Conservation (phyloP, 805 yeast species). For the Vanderwaltozyma polyspora region DNA sequence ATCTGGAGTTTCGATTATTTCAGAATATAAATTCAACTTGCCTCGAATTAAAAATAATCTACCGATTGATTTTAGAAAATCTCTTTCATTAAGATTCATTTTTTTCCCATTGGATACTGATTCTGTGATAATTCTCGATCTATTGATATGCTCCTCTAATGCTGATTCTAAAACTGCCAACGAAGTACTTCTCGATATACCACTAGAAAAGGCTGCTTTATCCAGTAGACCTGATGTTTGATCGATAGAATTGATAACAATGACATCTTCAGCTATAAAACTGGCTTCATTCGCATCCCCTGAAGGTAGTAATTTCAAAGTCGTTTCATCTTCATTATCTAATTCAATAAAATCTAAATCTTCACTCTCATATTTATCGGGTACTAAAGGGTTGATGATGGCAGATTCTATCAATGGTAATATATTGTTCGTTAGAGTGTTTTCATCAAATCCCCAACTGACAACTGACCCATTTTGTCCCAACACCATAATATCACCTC, state of each 20-base stretch:
- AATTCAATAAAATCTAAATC: conserved; percentile 71
- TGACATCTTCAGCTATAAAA: conserved; percentile 55
- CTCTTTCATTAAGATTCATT: conserved; percentile 43
- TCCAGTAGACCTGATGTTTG: conserved; percentile 46
- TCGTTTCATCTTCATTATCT: conserved; percentile 6
- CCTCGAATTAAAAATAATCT: conserved; percentile 67
- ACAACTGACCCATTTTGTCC: conserved; percentile 65
- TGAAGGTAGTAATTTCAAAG: conserved; percentile 4
- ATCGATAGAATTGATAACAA: conserved; percentile 47
- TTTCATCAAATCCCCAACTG: conserved; percentile 71
- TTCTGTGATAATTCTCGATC: conserved; percentile 56
- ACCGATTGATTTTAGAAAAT: conserved; percentile 62
- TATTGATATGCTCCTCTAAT: conserved; percentile 54
- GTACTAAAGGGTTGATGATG: conserved; percentile 31
- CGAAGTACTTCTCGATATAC: conserved; percentile 77
- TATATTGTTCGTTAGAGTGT: conserved; percentile 33
- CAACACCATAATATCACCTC: conserved; percentile 52
- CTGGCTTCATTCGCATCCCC: conserved; percentile 22
- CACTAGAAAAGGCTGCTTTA: conserved; percentile 82
- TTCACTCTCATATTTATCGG: conserved; percentile 55
- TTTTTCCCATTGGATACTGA: conserved; percentile 50
- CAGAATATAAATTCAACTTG: conserved; percentile 73
- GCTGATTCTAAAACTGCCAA: conserved; percentile 67
- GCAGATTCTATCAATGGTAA: conserved; percentile 43
- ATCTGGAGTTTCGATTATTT: conserved; percentile 85